Evolutionary conservation across 2,329 filamentous ascomycete species (phyloP).

Genomic region (Apiospora saccharicola): DNA sequence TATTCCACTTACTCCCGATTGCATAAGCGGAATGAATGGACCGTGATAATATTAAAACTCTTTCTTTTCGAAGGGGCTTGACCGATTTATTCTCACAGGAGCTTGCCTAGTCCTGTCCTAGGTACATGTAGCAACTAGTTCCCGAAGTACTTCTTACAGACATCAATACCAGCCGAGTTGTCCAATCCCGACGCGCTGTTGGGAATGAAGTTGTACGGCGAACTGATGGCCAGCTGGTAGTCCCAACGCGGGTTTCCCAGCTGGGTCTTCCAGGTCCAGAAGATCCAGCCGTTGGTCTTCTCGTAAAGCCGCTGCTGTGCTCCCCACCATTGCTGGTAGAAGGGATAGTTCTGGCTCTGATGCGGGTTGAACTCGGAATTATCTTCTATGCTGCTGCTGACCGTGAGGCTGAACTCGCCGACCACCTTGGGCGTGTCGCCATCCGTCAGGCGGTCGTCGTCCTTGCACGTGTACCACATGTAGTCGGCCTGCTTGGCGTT

Average conservation of each 20-base stretch:
- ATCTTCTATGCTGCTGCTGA: slow-evolving; percentile 48
- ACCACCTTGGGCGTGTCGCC: slow-evolving; percentile 48
- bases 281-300: slow-evolving; percentile 55
- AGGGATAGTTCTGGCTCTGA: slow-evolving; percentile 39
- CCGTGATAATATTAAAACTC: no score
- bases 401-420: slow-evolving; percentile 55
- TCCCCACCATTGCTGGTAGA: slow-evolving; percentile 57
- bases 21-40: no score
- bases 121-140: background rate
- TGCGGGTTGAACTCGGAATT: slow-evolving; percentile 45
- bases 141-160: background rate
- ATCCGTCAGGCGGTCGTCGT: slow-evolving; percentile 44
- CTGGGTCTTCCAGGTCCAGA: slow-evolving; percentile 62
- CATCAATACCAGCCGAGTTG: background rate
- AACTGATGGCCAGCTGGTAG: slow-evolving; percentile 18
- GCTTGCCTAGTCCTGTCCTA: no score
- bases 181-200: slow-evolving; percentile 13
- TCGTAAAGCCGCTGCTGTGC: slow-evolving; percentile 51
- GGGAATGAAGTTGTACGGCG: slow-evolving; percentile 15
- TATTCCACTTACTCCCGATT: no score
- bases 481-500: slow-evolving; percentile 50
- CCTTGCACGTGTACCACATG: slow-evolving; percentile 49
- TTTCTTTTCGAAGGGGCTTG: no score
- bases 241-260: slow-evolving; percentile 51
- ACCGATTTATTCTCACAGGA: no score